Conservation (phyloP, 164 flowering plant genomes). For the Buxus sempervirens region DNA sequence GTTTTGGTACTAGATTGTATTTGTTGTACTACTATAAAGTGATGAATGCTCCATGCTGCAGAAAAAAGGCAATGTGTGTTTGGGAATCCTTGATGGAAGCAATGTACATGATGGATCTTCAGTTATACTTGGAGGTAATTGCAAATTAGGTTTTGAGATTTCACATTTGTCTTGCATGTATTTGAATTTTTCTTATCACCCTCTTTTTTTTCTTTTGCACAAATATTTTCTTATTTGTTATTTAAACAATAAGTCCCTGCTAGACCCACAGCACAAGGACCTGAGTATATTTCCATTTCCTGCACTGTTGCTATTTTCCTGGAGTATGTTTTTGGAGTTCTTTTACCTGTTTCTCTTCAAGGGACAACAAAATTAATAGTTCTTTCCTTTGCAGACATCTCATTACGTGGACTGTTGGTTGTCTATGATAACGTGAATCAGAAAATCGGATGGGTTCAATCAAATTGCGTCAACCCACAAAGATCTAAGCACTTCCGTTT, state of each 20-base stretch:
- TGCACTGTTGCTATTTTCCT: too few species aligned
- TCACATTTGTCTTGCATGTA: neutral
- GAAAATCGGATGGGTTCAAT: constrained; percentile 63
- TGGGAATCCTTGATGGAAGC: constrained; percentile 81
- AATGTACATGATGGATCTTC: constrained; percentile 55
- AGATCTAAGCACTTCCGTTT: constrained; percentile 28
- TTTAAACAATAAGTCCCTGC: too few species aligned
- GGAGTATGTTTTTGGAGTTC: neutral
- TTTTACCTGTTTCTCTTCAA: constrained; percentile 1
- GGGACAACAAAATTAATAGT: neutral
- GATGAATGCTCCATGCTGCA: constrained; percentile 24
- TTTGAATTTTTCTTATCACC: neutral
- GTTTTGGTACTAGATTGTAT: neutral
- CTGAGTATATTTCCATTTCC: too few species aligned
- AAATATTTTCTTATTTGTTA: too few species aligned
- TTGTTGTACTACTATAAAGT: neutral
- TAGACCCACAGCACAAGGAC: too few species aligned
- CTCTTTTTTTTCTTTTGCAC: too few species aligned
- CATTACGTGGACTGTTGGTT: constrained; percentile 55
- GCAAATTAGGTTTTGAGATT: neutral
- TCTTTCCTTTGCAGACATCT: constrained; percentile 46
- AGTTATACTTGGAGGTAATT: constrained; percentile 67
- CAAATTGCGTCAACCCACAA: constrained; percentile 48
- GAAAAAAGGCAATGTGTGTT: constrained; percentile 71
- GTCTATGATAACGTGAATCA: constrained; percentile 64